Conservation (phyloP, 164 flowering plant species). For the Chloranthus sessilifolius region DNA sequence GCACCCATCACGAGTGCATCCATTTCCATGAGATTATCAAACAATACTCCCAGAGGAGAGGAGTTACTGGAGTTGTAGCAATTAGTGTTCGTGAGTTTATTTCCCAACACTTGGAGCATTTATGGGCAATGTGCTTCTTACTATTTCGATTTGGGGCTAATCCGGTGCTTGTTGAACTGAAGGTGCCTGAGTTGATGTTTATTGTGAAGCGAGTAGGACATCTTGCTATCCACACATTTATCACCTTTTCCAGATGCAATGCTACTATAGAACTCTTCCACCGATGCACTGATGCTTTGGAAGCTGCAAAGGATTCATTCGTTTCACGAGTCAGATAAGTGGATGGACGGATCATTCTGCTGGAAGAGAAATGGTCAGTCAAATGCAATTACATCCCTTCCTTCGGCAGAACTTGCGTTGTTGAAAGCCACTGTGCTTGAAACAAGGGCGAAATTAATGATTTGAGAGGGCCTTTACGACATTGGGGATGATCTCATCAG, state of each 20-base stretch:
- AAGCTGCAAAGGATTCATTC: slow-evolving; percentile 71
- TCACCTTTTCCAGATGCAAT: slow-evolving; percentile 63
- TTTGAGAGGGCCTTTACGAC: slow-evolving; percentile 78
- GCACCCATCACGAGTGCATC: slow-evolving; percentile 44
- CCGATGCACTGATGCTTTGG: slow-evolving; percentile 68
- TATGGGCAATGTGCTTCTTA: slow-evolving; percentile 88
- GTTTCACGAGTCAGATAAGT: slow-evolving; percentile 71
- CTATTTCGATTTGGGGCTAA: slow-evolving; percentile 58
- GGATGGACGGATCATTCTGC: slow-evolving; percentile 67
- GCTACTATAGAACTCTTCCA: slow-evolving; percentile 76
- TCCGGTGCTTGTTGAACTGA: slow-evolving; percentile 52
- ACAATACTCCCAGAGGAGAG: slow-evolving; percentile 62
- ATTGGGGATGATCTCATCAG: slow-evolving; percentile 74
- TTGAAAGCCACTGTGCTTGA: slow-evolving; percentile 76
- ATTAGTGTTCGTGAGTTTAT: slow-evolving; percentile 44
- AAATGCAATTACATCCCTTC: slow-evolving; percentile 55
- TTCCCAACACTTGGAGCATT: slow-evolving; percentile 48
- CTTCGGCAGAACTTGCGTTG: slow-evolving; percentile 81
- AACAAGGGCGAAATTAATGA: slow-evolving; percentile 84
- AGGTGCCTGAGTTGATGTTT: slow-evolving; percentile 47
- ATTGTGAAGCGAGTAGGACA: slow-evolving; percentile 65
- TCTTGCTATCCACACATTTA: slow-evolving; percentile 57
- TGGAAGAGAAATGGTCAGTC: slow-evolving; percentile 59
- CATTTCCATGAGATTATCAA: slow-evolving; percentile 60
- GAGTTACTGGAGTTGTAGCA: slow-evolving; percentile 45